Evolutionary conservation across 169 alveolate genomes (phyloP).

Genomic region (Cryptosporidium bovis): DNA sequence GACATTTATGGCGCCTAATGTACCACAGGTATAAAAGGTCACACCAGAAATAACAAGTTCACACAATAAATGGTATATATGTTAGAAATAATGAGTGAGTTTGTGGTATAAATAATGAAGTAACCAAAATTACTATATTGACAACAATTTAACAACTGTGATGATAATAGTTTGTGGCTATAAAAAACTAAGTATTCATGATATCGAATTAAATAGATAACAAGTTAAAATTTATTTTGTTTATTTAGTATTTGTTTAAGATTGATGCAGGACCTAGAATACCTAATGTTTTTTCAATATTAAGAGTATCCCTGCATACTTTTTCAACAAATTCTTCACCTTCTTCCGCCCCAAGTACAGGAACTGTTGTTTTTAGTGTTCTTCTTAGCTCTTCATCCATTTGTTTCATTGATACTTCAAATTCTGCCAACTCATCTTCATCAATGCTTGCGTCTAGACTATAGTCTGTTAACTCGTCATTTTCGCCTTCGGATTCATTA

Average conservation of each 20-base stretch:
- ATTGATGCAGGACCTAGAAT: constrained; percentile 50
- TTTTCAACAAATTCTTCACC: constrained; percentile 18
- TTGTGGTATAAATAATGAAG: too few relatives aligned
- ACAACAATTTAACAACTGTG: too few relatives aligned
- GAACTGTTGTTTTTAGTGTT: constrained; percentile 48
- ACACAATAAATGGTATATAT: too few relatives aligned
- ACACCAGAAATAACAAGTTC: neutral
- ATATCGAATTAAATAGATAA: too few relatives aligned
- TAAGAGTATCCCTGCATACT: neutral
- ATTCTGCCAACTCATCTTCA: constrained; percentile 22
- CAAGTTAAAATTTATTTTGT: neutral
- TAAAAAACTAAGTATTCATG: too few relatives aligned
- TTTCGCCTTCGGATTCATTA: neutral
- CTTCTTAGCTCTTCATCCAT: constrained; percentile 67
- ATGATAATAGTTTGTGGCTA: too few relatives aligned
- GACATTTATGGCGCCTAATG: too few relatives aligned
- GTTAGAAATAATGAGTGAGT: too few relatives aligned
- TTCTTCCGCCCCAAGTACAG: constrained; percentile 18
- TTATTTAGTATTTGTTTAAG: neutral
- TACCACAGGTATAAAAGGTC: neutral
- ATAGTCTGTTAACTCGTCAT: constrained; percentile 1
- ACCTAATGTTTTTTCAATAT: constrained; percentile 50
- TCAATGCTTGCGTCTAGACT: constrained; percentile 1
- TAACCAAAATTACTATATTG: too few relatives aligned
- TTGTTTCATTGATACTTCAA: constrained; percentile 8